Conservation (phyloP, 345 rosid species). For the Hibiscus syriacus region DNA sequence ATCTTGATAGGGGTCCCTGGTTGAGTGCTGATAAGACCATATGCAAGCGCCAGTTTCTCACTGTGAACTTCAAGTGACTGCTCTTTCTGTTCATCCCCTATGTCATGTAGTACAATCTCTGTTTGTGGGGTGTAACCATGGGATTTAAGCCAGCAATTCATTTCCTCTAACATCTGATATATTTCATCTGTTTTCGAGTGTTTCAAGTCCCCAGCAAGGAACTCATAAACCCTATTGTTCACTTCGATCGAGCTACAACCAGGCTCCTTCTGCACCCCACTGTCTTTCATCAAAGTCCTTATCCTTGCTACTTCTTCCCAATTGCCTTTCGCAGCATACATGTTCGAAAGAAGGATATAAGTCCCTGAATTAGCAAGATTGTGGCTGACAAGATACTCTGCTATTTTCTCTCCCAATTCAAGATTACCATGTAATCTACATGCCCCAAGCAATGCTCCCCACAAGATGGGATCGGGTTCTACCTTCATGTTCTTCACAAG, state of each 20-base stretch:
- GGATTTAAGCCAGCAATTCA: slow-evolving; percentile 32
- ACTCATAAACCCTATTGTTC: slow-evolving; percentile 38
- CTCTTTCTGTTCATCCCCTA: slow-evolving; percentile 40
- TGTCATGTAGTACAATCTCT: slow-evolving; percentile 44
- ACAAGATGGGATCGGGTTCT: slow-evolving; percentile 50
- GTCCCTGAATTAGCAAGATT: slow-evolving; percentile 55
- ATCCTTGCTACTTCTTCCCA: slow-evolving; percentile 55
- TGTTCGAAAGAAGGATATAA: slow-evolving; percentile 55
- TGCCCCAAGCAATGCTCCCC: slow-evolving; percentile 67
- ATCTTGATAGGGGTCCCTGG: slow-evolving; percentile 46
- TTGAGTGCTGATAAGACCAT: slow-evolving; percentile 52
- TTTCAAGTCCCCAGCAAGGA: slow-evolving; percentile 43
- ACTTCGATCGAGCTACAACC: slow-evolving; percentile 66
- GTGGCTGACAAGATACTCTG: slow-evolving; percentile 41
- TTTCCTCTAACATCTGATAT: slow-evolving; percentile 39
- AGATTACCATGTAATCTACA: slow-evolving; percentile 51
- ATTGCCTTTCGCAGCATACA: slow-evolving; percentile 49
- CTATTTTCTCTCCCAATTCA: slow-evolving; percentile 58
- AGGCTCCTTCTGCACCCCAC: slow-evolving; percentile 49
- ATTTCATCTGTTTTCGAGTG: slow-evolving; percentile 47
- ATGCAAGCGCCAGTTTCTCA: slow-evolving; percentile 65
- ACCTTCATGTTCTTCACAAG: slow-evolving; percentile 38
- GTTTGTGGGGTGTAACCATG: slow-evolving; percentile 33
- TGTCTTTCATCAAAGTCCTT: slow-evolving; percentile 68
- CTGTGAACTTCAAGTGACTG: slow-evolving; percentile 61